Evolutionary conservation across 208 protist species (phyloP).

Genomic region (Trichomonas vaginalis): DNA sequence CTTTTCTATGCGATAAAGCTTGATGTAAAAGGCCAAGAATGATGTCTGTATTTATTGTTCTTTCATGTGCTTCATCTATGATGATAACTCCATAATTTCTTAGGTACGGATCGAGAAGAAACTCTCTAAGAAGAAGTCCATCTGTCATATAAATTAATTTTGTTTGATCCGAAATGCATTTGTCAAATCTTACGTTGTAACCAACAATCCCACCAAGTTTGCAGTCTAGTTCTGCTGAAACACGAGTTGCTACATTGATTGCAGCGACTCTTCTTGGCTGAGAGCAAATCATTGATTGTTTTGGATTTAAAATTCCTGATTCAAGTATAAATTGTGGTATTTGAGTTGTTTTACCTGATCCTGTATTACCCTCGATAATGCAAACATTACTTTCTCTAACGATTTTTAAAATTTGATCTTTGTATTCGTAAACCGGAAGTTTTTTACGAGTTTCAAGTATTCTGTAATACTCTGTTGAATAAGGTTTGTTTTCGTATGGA

Average conservation of each 20-base stretch:
- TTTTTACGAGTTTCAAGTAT: not conserved
- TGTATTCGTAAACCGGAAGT: not conserved
- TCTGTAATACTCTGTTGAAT: not conserved
- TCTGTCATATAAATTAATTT: slow-evolving; percentile 60
- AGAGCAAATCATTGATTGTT: not conserved
- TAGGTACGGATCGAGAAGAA: slow-evolving; percentile 51
- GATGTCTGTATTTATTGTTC: slow-evolving; percentile 34
- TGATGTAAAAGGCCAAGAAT: slow-evolving; percentile 35
- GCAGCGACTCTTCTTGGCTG: slow-evolving; percentile 18
- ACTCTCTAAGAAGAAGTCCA: slow-evolving; percentile 56
- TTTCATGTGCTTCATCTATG: slow-evolving; percentile 46
- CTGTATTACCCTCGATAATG: slow-evolving; percentile 47
- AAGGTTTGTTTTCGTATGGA: not conserved
- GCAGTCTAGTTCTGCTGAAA: slow-evolving; percentile 25
- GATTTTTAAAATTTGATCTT: not conserved
- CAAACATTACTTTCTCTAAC: slow-evolving; percentile 30
- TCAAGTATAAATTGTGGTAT: slow-evolving; percentile 44
- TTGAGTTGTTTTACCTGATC: slow-evolving; percentile 54
- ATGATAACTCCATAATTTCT: slow-evolving; percentile 42
- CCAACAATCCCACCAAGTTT: slow-evolving; percentile 41
- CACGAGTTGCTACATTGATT: slow-evolving; percentile 12
- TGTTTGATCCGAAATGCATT: slow-evolving; percentile 29
- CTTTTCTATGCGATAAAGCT: not conserved
- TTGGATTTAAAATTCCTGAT: not conserved
- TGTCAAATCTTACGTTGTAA: slow-evolving; percentile 41